Conservation (phyloP, 2,329 filamentous ascomycete genomes). For the Fusarium napiforme region DNA sequence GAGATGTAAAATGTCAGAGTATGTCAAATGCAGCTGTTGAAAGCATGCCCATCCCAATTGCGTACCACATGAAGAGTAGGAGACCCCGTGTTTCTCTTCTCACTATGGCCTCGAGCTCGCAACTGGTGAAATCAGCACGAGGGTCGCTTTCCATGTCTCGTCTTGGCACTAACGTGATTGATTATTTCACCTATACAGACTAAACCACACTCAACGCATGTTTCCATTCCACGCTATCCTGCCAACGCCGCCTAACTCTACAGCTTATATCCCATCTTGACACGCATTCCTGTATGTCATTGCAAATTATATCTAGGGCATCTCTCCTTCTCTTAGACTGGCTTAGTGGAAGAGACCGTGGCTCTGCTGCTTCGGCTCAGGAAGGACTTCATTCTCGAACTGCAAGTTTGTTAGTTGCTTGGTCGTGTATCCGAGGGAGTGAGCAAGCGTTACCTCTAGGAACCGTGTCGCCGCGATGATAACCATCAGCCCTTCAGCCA, state of each 20-base stretch:
- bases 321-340: not conserved
- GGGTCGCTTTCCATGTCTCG: conserved; percentile 13
- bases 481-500: conserved; percentile 87
- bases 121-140: not conserved
- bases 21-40: not conserved
- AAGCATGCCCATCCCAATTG: not conserved
- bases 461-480: conserved; percentile 86
- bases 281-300: not conserved
- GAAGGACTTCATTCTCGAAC: conserved; percentile 55
- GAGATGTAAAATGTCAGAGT: not conserved
- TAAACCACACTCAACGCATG: conserved; percentile 20
- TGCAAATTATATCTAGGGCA: not conserved
- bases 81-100: not conserved
- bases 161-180: conserved; percentile 10
- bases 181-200: conserved; percentile 25
- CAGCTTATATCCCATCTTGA: conserved; percentile 32
- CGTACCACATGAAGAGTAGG: not conserved
- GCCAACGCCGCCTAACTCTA: conserved; percentile 43
- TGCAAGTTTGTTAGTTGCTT: conserved; percentile 40
- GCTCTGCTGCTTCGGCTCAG: conserved; percentile 48
- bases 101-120: not conserved
- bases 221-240: conserved; percentile 27
- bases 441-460: conserved; percentile 73
- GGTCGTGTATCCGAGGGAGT: not conserved
- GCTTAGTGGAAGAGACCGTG: conserved; percentile 55